phyloP scores from a whole-genome alignment of 345 rosid species.

The Hibiscus tridactylites region DNA sequence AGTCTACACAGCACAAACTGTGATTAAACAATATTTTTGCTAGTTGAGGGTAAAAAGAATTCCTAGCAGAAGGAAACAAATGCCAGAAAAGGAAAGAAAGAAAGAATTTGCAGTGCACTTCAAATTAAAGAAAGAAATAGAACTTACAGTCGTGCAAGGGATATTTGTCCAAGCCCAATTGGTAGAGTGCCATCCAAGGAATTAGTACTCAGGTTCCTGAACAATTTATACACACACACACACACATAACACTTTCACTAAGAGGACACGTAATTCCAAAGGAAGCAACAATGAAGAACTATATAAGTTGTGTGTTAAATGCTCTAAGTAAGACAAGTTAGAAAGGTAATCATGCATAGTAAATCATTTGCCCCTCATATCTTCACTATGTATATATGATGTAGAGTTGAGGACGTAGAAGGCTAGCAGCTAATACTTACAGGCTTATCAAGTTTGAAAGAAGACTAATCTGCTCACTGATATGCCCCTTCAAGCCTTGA shows the following conservation, averaged over 20 bases:
- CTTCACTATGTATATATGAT: background rate
- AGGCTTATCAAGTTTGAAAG: constrained; percentile 70
- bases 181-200: constrained; percentile 69
- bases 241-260: background rate
- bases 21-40: background rate
- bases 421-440: constrained; percentile 57
- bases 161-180: constrained; percentile 61
- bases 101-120: background rate
- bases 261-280: background rate
- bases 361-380: background rate
- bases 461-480: constrained; percentile 75
- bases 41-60: background rate
- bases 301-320: background rate
- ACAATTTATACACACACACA: background rate
- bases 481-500: constrained; percentile 69
- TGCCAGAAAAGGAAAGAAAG: background rate
- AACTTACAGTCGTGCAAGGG: constrained; percentile 71
- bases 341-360: background rate
- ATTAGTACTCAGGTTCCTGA: constrained; percentile 83
- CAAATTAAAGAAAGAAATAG: background rate
- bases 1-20: background rate
- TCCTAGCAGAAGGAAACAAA: background rate
- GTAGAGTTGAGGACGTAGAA: background rate
- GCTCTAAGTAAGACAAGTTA: background rate
- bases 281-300: background rate